Evolutionary conservation across 352 stramenopile species (phyloP).

Genomic region (Phytophthora agathidicida): DNA sequence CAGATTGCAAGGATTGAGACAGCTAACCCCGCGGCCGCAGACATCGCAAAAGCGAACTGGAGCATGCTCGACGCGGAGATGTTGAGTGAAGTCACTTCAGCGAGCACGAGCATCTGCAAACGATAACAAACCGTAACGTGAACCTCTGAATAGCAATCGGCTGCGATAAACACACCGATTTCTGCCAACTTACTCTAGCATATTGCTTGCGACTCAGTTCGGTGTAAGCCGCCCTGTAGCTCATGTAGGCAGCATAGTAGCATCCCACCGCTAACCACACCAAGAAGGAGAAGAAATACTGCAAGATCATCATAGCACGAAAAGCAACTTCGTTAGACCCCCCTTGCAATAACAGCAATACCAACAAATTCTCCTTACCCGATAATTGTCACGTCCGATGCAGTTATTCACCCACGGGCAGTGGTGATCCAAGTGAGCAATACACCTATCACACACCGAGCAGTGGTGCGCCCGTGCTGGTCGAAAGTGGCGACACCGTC

Average conservation of each 20-base stretch:
- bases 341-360: background rate
- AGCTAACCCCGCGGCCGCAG: conserved; percentile 59
- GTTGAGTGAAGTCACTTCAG: conserved; percentile 18
- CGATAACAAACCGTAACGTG: background rate
- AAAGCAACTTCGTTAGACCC: too few relatives aligned
- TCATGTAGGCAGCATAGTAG: conserved; percentile 64
- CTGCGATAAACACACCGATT: background rate
- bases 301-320: background rate
- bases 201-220: conserved; percentile 60
- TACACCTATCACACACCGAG: conserved; percentile 88
- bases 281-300: conserved; percentile 86
- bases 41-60: conserved; percentile 77
- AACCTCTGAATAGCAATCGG: background rate
- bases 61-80: conserved; percentile 42
- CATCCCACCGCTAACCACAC: conserved; percentile 66
- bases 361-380: conserved; percentile 34
- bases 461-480: conserved; percentile 66
- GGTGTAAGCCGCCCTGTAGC: conserved; percentile 61
- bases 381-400: conserved; percentile 97
- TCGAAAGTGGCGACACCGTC: conserved; percentile 54
- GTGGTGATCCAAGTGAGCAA: conserved; percentile 98
- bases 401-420: conserved; percentile 99
- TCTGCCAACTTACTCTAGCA: conserved; percentile 45
- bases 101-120: conserved; percentile 35
- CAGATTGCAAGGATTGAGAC: conserved; percentile 70